Evolutionary conservation across 1,284 basidiomycete genomes (phyloP), one percentile per base, ranked within the genome.

Genomic region (Ganoderma lucidum): DNA sequence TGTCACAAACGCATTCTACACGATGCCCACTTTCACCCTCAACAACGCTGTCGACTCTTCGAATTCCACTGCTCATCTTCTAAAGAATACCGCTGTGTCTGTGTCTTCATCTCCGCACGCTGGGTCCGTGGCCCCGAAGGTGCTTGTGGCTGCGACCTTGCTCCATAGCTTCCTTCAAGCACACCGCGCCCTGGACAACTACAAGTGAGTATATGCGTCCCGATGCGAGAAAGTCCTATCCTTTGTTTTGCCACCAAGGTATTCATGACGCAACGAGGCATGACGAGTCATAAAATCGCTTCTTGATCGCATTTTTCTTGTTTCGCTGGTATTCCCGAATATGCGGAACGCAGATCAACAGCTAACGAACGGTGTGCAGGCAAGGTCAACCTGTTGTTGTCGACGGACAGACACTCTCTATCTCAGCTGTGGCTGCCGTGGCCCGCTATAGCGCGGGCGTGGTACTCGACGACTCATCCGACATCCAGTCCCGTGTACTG

Each of bases 341-440:
- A 15, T 53, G 35, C 35, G 55, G 6, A 37, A 53, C 51, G 28
- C 14, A 28, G 0, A 1, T 53, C 9, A 14, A 4, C 28, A 14
- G 44, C 53, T 64, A 6, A 66, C 3, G 39, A 44, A 17, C 4
- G 14, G 37, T 37, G 9, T 15, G 35, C 65, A 92, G 91, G 77
- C 81, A 83, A 62, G 92, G 92, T n/a, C 84, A 84, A 62, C 79
- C 87, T 8, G 85, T 95, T 65, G 76, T 85, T 17, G 82, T 96
- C 63, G 88, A 93, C 70, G 94, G 94, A 3, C 83, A 90, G 72
- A 85, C 80, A 14, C 86, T 96, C 48, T 88, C 93, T 0, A 87
- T 95, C 67, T 86, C 92, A 6, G 91, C 91, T 63, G 88, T 96
- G 12, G 86, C 90, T 19, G 93, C 93, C 17, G 85, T 89, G 6